These are phyloP conservation scores for Ballota nigra DNA, from an alignment of 257 asterid species.

Conservation along the genomic window DNA sequence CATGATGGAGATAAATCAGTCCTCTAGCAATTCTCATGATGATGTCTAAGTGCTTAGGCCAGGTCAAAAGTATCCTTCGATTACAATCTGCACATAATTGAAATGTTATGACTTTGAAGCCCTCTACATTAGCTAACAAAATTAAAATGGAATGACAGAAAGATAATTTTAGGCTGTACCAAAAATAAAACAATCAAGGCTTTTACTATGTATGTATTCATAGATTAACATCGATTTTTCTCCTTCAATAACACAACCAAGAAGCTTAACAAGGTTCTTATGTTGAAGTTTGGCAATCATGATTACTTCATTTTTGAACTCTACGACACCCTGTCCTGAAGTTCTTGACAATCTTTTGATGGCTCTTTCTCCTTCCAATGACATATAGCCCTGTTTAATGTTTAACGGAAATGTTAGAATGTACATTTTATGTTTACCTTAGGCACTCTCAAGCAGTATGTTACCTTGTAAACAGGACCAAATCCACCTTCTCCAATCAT, in stretches of 20 bases:
- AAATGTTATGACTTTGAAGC: neutral
- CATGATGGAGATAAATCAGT: too few species aligned
- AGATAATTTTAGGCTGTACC: neutral
- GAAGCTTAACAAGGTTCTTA: constrained; percentile 39
- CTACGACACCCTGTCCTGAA: constrained; percentile 40
- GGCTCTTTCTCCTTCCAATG: constrained; percentile 28
- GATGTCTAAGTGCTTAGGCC: neutral
- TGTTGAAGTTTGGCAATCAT: constrained; percentile 45
- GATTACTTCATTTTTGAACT: constrained; percentile 27
- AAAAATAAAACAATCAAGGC: constrained; percentile 5
- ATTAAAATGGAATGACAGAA: neutral
- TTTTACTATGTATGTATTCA: constrained; percentile 35
- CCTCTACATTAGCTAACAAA: neutral
- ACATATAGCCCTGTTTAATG: constrained; percentile 23
- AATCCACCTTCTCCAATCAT: neutral
- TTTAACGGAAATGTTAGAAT: too few species aligned
- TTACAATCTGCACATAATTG: neutral
- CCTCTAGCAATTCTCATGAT: neutral
- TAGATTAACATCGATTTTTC: constrained; percentile 40
- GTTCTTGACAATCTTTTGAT: constrained; percentile 39
- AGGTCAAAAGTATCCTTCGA: neutral
- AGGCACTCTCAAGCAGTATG: neutral
- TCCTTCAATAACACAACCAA: constrained; percentile 38
- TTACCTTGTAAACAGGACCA: too few species aligned
- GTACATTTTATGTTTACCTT: too few species aligned